Evolutionary conservation across 179 eudicot genomes (phyloP), one percentile per base, ranked within the genome.

Genomic region (Beta macrorhiza): DNA sequence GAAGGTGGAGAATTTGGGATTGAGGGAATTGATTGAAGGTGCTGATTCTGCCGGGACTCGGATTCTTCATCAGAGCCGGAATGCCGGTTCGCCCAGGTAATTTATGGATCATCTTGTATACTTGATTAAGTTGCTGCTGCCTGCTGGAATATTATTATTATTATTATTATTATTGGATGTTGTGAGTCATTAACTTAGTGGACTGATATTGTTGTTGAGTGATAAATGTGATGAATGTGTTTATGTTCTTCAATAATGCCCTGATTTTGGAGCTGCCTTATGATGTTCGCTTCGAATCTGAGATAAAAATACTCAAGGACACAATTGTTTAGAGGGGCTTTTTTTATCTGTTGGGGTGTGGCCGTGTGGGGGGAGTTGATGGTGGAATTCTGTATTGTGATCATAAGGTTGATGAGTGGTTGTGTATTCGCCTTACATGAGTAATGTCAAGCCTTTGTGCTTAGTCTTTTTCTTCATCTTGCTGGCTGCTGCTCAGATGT

Each of bases 21-120:
- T 95, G 88, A 90, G 85, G 87, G 99, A 92, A 79, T 88, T 93
- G 88, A 93, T 95, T 84, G 93, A 80, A n/a, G 65, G 72, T 16
- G 85, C 72, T 51, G 91, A 87, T 69, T 72, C 84, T 42, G 82
- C 79, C 4, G 78, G 80, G 4, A 86, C 84, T 44, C 84, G 93
- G 85, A 86, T 96, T 81, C 89, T 96, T 87, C 98, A 91, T 83
- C 91, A 94, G 63, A 90, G 90, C 75, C 32, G 90, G 11, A 89
- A 84, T 75, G 94, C 92, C n/a, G 90, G 88, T 75, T 85, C 89
- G 10, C 80, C 92, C 0, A 91, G 93, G 94, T 90, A 83, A 61
- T 19, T 70, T 37, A 3, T 68, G 0, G 52, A 4, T 42, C 3
- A 12, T 16, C 7, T 68, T 61, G 25, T 61, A 61, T 61, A 11